Evolutionary conservation across 179 eudicot genomes (phyloP).

Genomic region (Drosera spatulata): DNA sequence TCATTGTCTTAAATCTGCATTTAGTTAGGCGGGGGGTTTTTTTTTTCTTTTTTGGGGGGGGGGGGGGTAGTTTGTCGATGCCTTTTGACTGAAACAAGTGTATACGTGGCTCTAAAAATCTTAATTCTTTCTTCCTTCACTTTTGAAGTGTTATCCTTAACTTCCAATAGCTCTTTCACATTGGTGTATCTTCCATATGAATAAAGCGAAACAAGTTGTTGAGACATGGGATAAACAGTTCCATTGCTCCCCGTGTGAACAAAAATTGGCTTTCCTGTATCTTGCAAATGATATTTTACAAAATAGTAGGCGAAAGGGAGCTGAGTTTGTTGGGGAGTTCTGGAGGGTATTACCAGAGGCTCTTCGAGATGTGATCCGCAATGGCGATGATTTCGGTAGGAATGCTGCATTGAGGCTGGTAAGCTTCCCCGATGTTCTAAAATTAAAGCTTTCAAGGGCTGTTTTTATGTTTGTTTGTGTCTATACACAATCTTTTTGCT

Average conservation of each 20-base stretch:
- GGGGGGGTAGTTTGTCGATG: neutral
- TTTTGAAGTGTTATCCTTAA: constrained; percentile 45
- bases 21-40: neutral
- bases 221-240: constrained; percentile 92
- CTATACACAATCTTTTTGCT: too few relatives aligned
- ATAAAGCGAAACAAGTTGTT: constrained; percentile 87
- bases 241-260: constrained; percentile 75
- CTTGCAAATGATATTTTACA: constrained; percentile 97
- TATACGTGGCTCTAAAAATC: neutral
- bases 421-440: constrained; percentile 5
- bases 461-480: too few relatives aligned
- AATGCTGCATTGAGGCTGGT: constrained; percentile 83
- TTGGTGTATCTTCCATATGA: constrained; percentile 99
- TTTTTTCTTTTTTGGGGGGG: too few relatives aligned
- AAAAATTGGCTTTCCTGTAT: constrained; percentile 69
- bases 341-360: constrained; percentile 96
- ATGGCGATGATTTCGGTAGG: constrained; percentile 67
- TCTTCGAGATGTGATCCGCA: constrained; percentile 67
- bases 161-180: constrained; percentile 66
- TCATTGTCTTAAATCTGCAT: neutral
- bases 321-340: constrained; percentile 83
- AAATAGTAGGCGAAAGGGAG: constrained; percentile 80
- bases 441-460: too few relatives aligned
- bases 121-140: constrained; percentile 4
- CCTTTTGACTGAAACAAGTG: neutral